These are phyloP conservation scores for Bacidia gigantensis DNA, from an alignment of 495 filamentous ascomycete genomes.

Conservation along the genomic window DNA sequence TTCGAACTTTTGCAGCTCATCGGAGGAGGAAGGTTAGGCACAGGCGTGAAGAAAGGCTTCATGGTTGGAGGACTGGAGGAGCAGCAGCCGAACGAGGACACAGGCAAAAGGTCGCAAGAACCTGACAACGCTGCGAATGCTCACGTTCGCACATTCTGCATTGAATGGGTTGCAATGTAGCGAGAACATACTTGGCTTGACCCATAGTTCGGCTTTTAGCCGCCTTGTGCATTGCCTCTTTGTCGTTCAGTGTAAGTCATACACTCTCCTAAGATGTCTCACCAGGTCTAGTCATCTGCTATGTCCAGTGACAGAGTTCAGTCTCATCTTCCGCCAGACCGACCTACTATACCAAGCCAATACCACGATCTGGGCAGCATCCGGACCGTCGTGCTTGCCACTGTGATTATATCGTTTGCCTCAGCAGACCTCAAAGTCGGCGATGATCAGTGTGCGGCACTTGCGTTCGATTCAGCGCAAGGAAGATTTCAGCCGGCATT, in stretches of 20 bases:
- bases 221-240: too few relatives aligned
- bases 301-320: too few relatives aligned
- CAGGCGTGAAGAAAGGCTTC: slow-evolving; percentile 91
- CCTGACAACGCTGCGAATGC: not conserved
- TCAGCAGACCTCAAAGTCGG: not conserved
- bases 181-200: too few relatives aligned
- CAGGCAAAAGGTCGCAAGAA: not conserved
- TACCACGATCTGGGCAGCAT: too few relatives aligned
- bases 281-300: too few relatives aligned
- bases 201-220: too few relatives aligned
- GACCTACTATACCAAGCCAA: too few relatives aligned
- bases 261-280: too few relatives aligned
- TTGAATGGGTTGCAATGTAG: slow-evolving; percentile 80
- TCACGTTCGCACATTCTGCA: slow-evolving; percentile 46
- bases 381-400: not conserved
- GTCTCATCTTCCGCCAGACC: too few relatives aligned
- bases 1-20: slow-evolving; percentile 73
- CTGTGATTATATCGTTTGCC: not conserved
- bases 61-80: slow-evolving; percentile 55
- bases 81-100: not conserved
- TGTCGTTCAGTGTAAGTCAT: too few relatives aligned
- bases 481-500: not conserved
- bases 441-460: not conserved
- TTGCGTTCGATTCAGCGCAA: not conserved
- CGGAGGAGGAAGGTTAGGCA: slow-evolving; percentile 73